A percentile compares a stretch with the other conserved stretches of the same genome.
Conservation (phyloP, 2,329 filamentous ascomycete genomes). For the Cyphellophora attinorum region DNA sequence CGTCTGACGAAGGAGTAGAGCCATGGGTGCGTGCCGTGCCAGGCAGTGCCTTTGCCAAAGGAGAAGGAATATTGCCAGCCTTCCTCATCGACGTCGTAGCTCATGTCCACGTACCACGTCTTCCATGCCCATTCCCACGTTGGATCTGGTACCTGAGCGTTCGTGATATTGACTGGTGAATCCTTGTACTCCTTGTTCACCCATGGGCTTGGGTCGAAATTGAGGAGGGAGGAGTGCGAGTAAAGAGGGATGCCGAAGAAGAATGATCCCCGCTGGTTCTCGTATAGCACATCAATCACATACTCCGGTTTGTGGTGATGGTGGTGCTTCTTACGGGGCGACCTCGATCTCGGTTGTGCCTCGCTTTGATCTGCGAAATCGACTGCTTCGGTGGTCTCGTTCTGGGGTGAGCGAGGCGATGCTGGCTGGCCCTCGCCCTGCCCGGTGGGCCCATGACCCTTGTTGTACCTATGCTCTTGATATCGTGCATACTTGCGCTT, state of each 20-base stretch:
- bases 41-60: slow-evolving; percentile 64
- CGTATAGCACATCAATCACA: slow-evolving; percentile 80
- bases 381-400: slow-evolving; percentile 6
- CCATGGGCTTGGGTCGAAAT: slow-evolving; percentile 80
- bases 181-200: slow-evolving; percentile 55
- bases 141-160: slow-evolving; percentile 86
- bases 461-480: slow-evolving; percentile 38
- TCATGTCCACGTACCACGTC: slow-evolving; percentile 68
- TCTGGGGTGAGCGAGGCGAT: slow-evolving; percentile 1
- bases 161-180: slow-evolving; percentile 63
- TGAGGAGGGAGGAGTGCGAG: slow-evolving; percentile 72
- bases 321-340: slow-evolving; percentile 5
- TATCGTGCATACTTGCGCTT: slow-evolving; percentile 39
- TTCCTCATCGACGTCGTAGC: slow-evolving; percentile 71
- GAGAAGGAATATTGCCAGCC: slow-evolving; percentile 96
- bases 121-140: slow-evolving; percentile 85
- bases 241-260: slow-evolving; percentile 86
- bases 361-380: slow-evolving; percentile 11
- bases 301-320: slow-evolving; percentile 20
- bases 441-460: slow-evolving; percentile 3
- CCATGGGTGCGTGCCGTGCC: slow-evolving; percentile 84
- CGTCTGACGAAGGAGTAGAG: slow-evolving; percentile 91
- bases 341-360: slow-evolving; percentile 7
- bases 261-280: slow-evolving; percentile 88
- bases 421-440: slow-evolving; percentile 1